Base-by-base conservation (phyloP, 805 yeast genomes). In the Candida saitoana region DNA sequence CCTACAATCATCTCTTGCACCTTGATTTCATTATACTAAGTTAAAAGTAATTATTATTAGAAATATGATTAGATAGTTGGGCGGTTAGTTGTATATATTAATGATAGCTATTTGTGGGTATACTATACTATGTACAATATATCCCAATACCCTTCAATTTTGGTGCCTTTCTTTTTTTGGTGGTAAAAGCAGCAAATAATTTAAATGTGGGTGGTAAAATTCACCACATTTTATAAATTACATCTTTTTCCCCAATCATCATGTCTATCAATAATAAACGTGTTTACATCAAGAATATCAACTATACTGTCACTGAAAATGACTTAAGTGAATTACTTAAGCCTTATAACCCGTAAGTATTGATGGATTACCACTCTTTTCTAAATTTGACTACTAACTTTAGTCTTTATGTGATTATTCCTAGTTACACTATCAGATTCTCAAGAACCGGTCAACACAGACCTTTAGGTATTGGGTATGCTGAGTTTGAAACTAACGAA, bases 381-480 rank as follows among this genome's bases (percentile, higher is more conserved):
- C 29, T 36, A 31, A 25, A 35, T 22, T 37, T 18, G 18, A 17
- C 20, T 60, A 29, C 49, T 9, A 22, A 22, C 25, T 22, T 22
- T 7, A 29, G 32, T 35, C 6, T 65, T 66, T 54, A 51, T 18
- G 75, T 78, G 3, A 60, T 79, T 48, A 70, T 80, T 39, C 85
- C 84, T 19, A 72, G 74, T 44, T 76, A 74, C 48, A 74, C 79
- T 2, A 66, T 76, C 14, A 65, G 76, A 25, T 76, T 76, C 9
- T 61, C 69, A 43, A 64, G 73, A 34, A 53, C 54, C 5, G 55
- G 53, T 31, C 65, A 63, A 38, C 71, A 67, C 36, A 68, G 60
- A 47, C 76, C 80, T 2, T 60, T 78, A 48, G 91, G 93, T 3
- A 73, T 78, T 37, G 73, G 65, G 1, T 67, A 65, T 41, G 71